A percentile compares a stretch with the other conserved stretches of the same genome.
Evolutionary conservation across 345 rosid genomes (phyloP).

Genomic region (Gossypium bickii): DNA sequence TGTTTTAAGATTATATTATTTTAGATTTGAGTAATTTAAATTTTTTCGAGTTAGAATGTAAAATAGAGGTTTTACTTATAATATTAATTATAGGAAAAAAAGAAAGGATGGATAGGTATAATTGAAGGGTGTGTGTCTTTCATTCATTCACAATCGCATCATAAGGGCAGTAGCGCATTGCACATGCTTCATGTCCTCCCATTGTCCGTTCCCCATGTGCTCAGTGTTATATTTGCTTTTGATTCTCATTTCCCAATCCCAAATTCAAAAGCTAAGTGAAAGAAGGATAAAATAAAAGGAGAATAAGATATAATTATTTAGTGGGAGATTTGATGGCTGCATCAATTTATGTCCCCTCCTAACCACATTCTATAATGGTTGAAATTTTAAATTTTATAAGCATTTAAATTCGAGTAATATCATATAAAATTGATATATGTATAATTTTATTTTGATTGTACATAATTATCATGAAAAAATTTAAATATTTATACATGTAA

Average conservation of each 20-base stretch:
- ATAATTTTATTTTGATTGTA: no score
- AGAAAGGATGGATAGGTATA: background rate
- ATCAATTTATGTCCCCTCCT: background rate
- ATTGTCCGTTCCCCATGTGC: background rate
- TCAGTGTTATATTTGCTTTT: background rate
- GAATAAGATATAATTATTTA: background rate
- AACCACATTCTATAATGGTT: no score
- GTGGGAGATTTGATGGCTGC: background rate
- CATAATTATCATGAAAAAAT: no score
- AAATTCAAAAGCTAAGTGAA: background rate
- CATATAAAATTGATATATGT: no score
- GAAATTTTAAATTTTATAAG: no score
- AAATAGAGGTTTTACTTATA: background rate
- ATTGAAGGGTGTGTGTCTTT: background rate
- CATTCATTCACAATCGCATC: background rate
- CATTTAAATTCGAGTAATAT: no score
- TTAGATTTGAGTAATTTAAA: no score
- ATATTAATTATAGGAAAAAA: background rate
- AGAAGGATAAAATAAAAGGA: background rate
- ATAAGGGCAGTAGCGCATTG: background rate
- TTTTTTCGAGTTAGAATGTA: no score
- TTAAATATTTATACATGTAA: no score
- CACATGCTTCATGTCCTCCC: constrained; percentile 2
- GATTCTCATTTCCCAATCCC: constrained; percentile 7
- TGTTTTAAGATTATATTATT: no score